phyloP scores from a whole-genome alignment of 2,329 filamentous ascomycete species.

The Dothideomycetidae sp. region DNA sequence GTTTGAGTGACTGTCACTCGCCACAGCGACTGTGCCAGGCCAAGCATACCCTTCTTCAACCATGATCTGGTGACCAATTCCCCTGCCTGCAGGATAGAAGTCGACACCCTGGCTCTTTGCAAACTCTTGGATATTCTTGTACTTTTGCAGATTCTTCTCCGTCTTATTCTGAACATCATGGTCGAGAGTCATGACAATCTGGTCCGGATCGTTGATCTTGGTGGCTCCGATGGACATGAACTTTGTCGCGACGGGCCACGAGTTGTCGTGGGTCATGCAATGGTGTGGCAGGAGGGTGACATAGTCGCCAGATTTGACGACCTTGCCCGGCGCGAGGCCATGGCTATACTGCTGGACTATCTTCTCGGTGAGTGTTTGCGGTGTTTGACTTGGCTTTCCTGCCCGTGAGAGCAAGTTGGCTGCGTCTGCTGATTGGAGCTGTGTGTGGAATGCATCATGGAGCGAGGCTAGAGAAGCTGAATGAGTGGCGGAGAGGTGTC shows the following conservation, averaged over 20 bases:
- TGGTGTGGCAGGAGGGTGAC: conserved; percentile 57
- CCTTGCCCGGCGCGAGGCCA: conserved; percentile 61
- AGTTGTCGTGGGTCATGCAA: conserved; percentile 82
- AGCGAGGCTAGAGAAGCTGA: conserved; percentile 17
- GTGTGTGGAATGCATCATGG: conserved; percentile 48
- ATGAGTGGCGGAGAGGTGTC: conserved; percentile 10
- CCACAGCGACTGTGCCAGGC: conserved; percentile 74
- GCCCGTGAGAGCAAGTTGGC: conserved; percentile 55
- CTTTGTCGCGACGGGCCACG: conserved; percentile 60
- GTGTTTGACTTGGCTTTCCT: conserved; percentile 27
- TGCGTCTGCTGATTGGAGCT: conserved; percentile 45
- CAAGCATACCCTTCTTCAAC: conserved; percentile 73
- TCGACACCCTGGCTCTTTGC: conserved; percentile 61
- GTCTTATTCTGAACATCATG: conserved; percentile 80
- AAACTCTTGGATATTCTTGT: conserved; percentile 67
- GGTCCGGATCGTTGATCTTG: conserved; percentile 53
- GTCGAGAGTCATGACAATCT: conserved; percentile 73
- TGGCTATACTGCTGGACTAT: conserved; percentile 73
- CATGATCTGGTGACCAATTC: conserved; percentile 88
- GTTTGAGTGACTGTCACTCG: conserved; percentile 63
- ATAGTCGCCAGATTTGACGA: conserved; percentile 69
- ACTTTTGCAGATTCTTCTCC: conserved; percentile 69
- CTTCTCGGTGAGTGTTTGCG: conserved; percentile 83
- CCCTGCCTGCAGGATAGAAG: conserved; percentile 62
- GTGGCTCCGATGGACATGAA: conserved; percentile 73